These are phyloP conservation scores for Naematelia aurantialba DNA, from an alignment of 768 basidiomycete genomes.

Conservation along the genomic window DNA sequence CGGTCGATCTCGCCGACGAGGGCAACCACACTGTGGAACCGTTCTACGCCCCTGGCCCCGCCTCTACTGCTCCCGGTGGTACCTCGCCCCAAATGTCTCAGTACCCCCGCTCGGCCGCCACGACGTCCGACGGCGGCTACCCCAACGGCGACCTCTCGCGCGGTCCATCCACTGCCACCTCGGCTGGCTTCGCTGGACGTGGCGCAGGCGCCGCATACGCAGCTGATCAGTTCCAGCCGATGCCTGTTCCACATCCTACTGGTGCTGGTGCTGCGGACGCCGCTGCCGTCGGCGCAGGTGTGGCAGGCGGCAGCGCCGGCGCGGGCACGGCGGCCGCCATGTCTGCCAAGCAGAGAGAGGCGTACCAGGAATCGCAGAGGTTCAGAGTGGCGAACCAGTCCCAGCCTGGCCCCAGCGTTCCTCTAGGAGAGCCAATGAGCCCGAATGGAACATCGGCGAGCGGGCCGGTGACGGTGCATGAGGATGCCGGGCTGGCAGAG, in stretches of 20 bases:
- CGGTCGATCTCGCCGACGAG: constrained; percentile 39
- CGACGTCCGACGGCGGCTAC: constrained; percentile 37
- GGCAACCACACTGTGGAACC: constrained; percentile 36
- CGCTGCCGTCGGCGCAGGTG: constrained; percentile 19
- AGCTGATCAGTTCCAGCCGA: constrained; percentile 17
- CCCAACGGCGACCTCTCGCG: constrained; percentile 27
- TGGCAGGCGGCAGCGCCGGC: constrained; percentile 20
- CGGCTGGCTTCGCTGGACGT: constrained; percentile 47
- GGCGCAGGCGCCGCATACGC: constrained; percentile 27
- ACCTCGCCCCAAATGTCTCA: constrained; percentile 45
- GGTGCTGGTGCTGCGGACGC: constrained; percentile 14
- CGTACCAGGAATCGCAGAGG: constrained; percentile 41
- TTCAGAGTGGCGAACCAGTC: constrained; percentile 31
- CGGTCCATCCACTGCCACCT: constrained; percentile 40
- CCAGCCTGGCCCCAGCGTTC: constrained; percentile 11
- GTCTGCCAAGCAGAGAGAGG: constrained; percentile 46
- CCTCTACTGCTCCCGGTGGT: constrained; percentile 27
- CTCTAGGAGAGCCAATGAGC: constrained; percentile 21
- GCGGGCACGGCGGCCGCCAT: constrained; percentile 30
- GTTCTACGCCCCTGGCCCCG: constrained; percentile 43
- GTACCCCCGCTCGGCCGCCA: constrained; percentile 38
- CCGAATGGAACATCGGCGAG: constrained; percentile 17
- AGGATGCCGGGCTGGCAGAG: constrained; percentile 37
- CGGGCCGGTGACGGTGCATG: constrained; percentile 29
- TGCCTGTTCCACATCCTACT: constrained; percentile 24